These are phyloP conservation scores for Russula sp. DNA, from an alignment of 768 basidiomycete genomes.

Conservation along the genomic window DNA sequence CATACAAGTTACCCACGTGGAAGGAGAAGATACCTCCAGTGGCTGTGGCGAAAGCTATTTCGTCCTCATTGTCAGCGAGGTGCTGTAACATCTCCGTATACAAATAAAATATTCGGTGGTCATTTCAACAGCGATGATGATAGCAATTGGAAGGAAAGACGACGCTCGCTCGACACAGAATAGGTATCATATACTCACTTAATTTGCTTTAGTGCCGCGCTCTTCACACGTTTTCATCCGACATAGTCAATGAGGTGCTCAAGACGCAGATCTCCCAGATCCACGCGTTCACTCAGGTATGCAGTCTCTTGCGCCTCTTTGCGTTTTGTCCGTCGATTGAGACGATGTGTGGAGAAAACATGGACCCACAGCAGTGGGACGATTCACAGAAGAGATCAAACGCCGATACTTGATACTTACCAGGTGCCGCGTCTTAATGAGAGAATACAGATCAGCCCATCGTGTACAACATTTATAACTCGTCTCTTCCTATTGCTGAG, in stretches of 20 bases:
- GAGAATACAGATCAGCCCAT: neutral
- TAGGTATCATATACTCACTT: constrained; percentile 38
- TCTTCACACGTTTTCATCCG: neutral
- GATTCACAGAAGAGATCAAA: constrained; percentile 32
- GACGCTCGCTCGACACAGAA: constrained; percentile 68
- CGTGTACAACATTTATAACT: neutral
- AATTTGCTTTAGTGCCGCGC: neutral
- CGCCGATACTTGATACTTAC: neutral
- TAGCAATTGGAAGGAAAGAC: constrained; percentile 74
- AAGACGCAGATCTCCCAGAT: constrained; percentile 70
- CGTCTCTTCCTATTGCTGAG: neutral
- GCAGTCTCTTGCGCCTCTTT: constrained; percentile 6
- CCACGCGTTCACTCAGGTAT: constrained; percentile 86
- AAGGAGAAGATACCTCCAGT: constrained; percentile 69
- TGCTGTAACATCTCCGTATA: constrained; percentile 27
- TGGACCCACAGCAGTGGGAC: constrained; percentile 64
- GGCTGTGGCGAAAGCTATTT: constrained; percentile 78
- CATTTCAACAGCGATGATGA: neutral
- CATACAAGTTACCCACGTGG: constrained; percentile 58
- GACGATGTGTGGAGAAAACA: constrained; percentile 46
- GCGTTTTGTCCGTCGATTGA: neutral
- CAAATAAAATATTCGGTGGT: neutral
- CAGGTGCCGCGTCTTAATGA: neutral
- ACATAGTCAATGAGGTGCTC: constrained; percentile 73
- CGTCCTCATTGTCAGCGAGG: constrained; percentile 71